Evolutionary conservation across 495 filamentous ascomycete genomes (phyloP).

Genomic region (Penicillium coprophilum): DNA sequence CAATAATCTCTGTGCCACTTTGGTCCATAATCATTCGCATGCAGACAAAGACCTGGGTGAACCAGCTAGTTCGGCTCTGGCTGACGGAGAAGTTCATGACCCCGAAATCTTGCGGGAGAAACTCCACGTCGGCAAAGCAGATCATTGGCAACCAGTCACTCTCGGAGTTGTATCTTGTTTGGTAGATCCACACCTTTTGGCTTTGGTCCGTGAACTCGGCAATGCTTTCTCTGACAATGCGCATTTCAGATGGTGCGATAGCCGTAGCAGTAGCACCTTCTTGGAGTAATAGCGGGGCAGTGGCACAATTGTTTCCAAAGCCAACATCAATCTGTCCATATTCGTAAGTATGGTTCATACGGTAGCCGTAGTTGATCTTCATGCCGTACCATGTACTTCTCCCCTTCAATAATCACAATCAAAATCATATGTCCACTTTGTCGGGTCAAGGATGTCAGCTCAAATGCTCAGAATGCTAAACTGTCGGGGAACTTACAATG

Average conservation of each 20-base stretch:
- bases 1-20: slow-evolving; percentile 44
- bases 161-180: slow-evolving; percentile 48
- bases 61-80: slow-evolving; percentile 47
- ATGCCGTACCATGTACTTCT: slow-evolving; percentile 49
- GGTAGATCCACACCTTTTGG: slow-evolving; percentile 60
- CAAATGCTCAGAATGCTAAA: not conserved
- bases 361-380: not conserved
- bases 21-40: slow-evolving; percentile 51
- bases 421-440: slow-evolving; percentile 61
- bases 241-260: slow-evolving; percentile 50
- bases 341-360: slow-evolving; percentile 6
- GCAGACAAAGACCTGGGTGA: slow-evolving; percentile 53
- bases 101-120: slow-evolving; percentile 55
- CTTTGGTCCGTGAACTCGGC: slow-evolving; percentile 40
- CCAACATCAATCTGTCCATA: slow-evolving; percentile 62
- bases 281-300: slow-evolving; percentile 52
- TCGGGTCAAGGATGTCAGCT: not conserved
- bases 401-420: slow-evolving; percentile 57
- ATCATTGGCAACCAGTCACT: slow-evolving; percentile 54
- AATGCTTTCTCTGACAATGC: slow-evolving; percentile 47
- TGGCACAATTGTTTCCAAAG: slow-evolving; percentile 62
- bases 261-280: slow-evolving; percentile 39
- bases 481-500: slow-evolving; percentile 24
- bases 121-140: slow-evolving; percentile 61
- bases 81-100: slow-evolving; percentile 61